phyloP scores from a whole-genome alignment of 495 filamentous ascomycete species.

The Penicillium crystallinum region DNA sequence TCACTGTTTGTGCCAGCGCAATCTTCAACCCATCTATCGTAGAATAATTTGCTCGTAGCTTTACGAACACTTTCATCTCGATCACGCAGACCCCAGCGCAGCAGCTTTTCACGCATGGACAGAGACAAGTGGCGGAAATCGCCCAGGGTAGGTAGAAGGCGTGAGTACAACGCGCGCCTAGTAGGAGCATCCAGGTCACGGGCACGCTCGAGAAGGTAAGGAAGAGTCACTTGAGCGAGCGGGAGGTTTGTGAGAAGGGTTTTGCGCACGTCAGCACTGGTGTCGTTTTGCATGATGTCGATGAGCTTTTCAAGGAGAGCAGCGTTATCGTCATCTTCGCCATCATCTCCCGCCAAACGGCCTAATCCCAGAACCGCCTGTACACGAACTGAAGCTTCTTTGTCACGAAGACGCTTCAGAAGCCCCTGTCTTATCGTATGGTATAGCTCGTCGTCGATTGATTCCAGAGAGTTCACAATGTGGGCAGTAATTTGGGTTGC shows the following conservation, averaged over 20 bases:
- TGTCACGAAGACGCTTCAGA: slow-evolving; percentile 81
- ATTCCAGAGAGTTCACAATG: slow-evolving; percentile 83
- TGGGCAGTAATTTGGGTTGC: slow-evolving; percentile 84
- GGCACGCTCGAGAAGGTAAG: slow-evolving; percentile 85
- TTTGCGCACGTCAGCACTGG: slow-evolving; percentile 85
- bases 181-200: slow-evolving; percentile 82
- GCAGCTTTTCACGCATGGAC: slow-evolving; percentile 92
- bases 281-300: slow-evolving; percentile 89
- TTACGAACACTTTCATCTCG: slow-evolving; percentile 92
- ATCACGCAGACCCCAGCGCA: slow-evolving; percentile 92
- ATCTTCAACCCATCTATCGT: slow-evolving; percentile 93
- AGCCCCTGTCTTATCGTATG: slow-evolving; percentile 70
- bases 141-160: slow-evolving; percentile 79
- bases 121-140: slow-evolving; percentile 95
- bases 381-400: slow-evolving; percentile 83
- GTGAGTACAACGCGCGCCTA: slow-evolving; percentile 79
- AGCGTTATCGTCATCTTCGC: slow-evolving; percentile 63
- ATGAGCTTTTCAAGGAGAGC: slow-evolving; percentile 77
- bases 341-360: slow-evolving; percentile 73
- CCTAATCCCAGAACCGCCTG: slow-evolving; percentile 92
- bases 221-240: slow-evolving; percentile 73
- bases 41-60: slow-evolving; percentile 83
- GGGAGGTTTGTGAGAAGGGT: slow-evolving; percentile 85
- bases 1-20: slow-evolving; percentile 62
- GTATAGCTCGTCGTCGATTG: slow-evolving; percentile 86